Evolutionary conservation across 2,329 filamentous ascomycete genomes (phyloP).

Genomic region (Arthrobotrys sinensis): DNA sequence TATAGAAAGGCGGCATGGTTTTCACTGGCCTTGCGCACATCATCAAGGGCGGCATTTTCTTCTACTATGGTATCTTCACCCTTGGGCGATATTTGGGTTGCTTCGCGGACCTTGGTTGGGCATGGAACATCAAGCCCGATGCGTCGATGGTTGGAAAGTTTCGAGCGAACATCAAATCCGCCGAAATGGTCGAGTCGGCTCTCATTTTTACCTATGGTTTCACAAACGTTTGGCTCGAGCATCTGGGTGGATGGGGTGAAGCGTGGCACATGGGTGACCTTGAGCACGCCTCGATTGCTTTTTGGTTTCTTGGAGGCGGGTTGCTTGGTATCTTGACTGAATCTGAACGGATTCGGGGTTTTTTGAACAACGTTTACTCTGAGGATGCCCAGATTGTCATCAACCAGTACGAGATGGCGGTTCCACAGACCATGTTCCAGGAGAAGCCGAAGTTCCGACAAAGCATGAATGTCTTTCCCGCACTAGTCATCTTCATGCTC

Average conservation of each 20-base stretch:
- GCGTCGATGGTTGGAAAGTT: conserved; percentile 74
- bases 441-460: conserved; percentile 73
- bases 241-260: conserved; percentile 80
- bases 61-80: conserved; percentile 90
- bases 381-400: conserved; percentile 54
- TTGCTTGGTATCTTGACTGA: conserved; percentile 91
- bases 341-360: conserved; percentile 77
- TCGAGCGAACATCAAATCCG: conserved; percentile 77
- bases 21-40: conserved; percentile 93
- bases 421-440: conserved; percentile 68
- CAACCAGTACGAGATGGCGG: conserved; percentile 64
- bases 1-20: conserved; percentile 76
- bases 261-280: conserved; percentile 84
- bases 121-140: conserved; percentile 80
- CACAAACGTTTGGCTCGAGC: conserved; percentile 93
- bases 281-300: conserved; percentile 91
- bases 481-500: conserved; percentile 85
- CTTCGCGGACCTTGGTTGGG: conserved; percentile 91
- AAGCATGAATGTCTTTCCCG: conserved; percentile 75
- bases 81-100: conserved; percentile 91
- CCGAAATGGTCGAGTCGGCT: conserved; percentile 90
- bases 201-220: conserved; percentile 82
- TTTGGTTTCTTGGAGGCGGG: conserved; percentile 94
- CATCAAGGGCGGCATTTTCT: conserved; percentile 94
- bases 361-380: conserved; percentile 74